Base-by-base conservation (phyloP, 2,329 filamentous ascomycete species). In the Calonectria pauciramosa region DNA sequence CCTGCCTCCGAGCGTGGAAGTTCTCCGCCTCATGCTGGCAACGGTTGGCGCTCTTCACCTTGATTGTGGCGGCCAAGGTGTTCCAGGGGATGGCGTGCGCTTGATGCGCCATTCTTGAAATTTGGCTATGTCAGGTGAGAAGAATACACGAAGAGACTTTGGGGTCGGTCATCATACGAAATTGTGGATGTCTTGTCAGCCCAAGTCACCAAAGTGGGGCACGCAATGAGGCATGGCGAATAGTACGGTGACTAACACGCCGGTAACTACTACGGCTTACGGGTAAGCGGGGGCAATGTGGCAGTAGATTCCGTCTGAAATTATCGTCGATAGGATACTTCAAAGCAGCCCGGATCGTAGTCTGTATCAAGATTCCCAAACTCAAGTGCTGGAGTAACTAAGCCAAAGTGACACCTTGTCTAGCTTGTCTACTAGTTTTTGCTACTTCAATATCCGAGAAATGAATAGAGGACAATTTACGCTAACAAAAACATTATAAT, bases 61-160 rank as follows among this genome's bases (percentile, higher is more conserved):
- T 54, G 13, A 78, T 52, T 0, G 68, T 54, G 4, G 76, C 72
- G 1, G 74, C 71, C 30, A 78, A 36, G n/a, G 30, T 7, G 3
- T 66, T 63, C 76, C 76, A 78, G 7, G 74, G 76, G 2, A 78
- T 36, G 13, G 38, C 68, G 4, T 70, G 65, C 23, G 70, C 30
- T 34, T 78, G 70, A 18, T 75, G 72, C 1, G 72, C 70, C 76
- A 78, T 77, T 59, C 34, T 28, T 30, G 8, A 41, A 20, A 41
- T 4, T 63, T 30, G 16, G 20, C 3, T 60, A 28, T 23, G 16
- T 41, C 32, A 41, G 56, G 23, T 20, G 56, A 38, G 32, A 60
- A 63, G 36, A 18, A 41, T 41, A 16, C 14, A 14, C 4, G 18
- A 47, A 10, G 14, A 28, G 56, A 11, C 36, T 41, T 41, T 41